phyloP scores from a whole-genome alignment of 2,329 filamentous ascomycete species.

The Dendrostoma leiphaemia region DNA sequence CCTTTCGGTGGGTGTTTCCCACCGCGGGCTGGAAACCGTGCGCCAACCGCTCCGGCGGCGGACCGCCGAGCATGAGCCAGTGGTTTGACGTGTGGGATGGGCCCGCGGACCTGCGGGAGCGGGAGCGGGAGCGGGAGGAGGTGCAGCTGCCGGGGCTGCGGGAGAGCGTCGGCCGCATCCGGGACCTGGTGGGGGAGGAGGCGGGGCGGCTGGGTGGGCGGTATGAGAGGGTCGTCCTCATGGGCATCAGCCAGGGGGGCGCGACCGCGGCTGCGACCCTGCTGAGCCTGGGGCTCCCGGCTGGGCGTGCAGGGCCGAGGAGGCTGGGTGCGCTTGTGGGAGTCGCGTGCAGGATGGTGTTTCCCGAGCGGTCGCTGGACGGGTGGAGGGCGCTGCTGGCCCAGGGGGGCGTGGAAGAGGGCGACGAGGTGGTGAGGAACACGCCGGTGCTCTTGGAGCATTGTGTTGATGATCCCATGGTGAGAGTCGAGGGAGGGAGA shows the following conservation, averaged over 20 bases:
- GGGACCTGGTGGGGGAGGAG: conserved; percentile 33
- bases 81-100: conserved; percentile 52
- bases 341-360: conserved; percentile 22
- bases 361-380: neutral
- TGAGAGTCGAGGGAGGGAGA: conserved; percentile 36
- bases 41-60: no score
- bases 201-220: conserved; percentile 33
- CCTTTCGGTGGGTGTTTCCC: conserved; percentile 48
- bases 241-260: conserved; percentile 46
- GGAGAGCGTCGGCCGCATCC: conserved; percentile 34
- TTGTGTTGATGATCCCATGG: conserved; percentile 41
- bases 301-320: neutral
- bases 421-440: conserved; percentile 32
- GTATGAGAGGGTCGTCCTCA: conserved; percentile 39
- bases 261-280: conserved; percentile 38
- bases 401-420: conserved; percentile 23
- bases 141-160: conserved; percentile 39
- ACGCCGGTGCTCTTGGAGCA: conserved; percentile 46
- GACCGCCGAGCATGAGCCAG: conserved; percentile 29
- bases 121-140: conserved; percentile 40
- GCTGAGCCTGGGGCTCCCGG: conserved; percentile 31
- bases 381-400: conserved; percentile 32
- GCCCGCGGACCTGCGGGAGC: conserved; percentile 35
- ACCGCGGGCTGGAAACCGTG: conserved; percentile 25
- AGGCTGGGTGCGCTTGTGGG: conserved; percentile 36